These are phyloP conservation scores for Ulvella scutata DNA, from an alignment of 139 green algal genomes.

Conservation along the genomic window DNA sequence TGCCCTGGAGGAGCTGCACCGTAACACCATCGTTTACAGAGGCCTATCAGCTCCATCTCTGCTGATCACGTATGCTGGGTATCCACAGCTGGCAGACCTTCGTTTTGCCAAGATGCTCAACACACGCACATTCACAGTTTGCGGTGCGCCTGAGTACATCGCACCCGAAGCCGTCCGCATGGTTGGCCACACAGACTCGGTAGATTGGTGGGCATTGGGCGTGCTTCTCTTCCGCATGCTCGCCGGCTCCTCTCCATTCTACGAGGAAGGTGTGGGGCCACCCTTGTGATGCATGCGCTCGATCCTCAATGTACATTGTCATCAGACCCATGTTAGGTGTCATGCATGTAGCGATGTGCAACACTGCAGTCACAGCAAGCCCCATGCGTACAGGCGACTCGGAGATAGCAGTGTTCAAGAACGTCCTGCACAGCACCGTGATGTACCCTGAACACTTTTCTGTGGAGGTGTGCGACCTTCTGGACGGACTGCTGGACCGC, in stretches of 20 bases:
- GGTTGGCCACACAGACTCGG: conserved; percentile 19
- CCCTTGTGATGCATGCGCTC: too few species aligned
- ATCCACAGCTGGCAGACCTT: conserved; percentile 26
- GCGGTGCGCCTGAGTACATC: conserved; percentile 50
- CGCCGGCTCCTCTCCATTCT: conserved; percentile 22
- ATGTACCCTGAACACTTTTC: conserved; percentile 26
- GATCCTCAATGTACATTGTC: too few species aligned
- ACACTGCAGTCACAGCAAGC: too few species aligned
- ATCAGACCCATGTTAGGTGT: too few species aligned
- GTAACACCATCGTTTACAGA: conserved; percentile 29
- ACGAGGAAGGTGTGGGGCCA: conserved; percentile 13
- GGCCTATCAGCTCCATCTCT: conserved; percentile 31
- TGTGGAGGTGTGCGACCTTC: conserved; percentile 23
- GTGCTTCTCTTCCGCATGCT: conserved; percentile 54
- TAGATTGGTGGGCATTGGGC: conserved; percentile 52
- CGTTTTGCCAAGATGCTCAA: conserved; percentile 34
- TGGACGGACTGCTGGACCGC: conserved; percentile 28
- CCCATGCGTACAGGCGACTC: conserved; percentile 25
- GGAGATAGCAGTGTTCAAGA: conserved; percentile 38
- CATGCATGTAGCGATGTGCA: too few species aligned
- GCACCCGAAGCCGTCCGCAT: conserved; percentile 45
- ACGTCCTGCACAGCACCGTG: conserved; percentile 20
- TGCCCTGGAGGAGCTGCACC: conserved; percentile 45
- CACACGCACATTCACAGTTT: conserved; percentile 55
- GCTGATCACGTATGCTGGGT: conserved; percentile 34